Conservation (phyloP, 2,329 filamentous ascomycete species). For the Pestalotiopsis sp. region DNA sequence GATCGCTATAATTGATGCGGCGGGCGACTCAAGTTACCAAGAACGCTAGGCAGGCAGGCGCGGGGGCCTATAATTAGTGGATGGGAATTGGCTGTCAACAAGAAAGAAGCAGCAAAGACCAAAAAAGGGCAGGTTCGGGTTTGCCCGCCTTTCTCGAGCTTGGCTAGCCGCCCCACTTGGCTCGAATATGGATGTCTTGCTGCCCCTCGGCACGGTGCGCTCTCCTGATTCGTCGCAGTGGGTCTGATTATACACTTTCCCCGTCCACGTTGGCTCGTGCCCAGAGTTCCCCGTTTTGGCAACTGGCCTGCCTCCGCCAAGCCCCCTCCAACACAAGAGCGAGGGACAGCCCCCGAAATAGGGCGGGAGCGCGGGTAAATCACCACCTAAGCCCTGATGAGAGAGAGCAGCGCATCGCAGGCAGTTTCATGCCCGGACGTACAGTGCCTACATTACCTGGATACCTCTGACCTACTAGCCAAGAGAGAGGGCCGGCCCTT, state of each 20-base stretch:
- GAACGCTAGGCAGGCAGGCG: not conserved
- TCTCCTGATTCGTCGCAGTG: not conserved
- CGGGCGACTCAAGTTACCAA: not conserved
- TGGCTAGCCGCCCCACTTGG: not conserved
- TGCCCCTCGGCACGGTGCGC: not conserved
- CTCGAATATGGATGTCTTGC: not conserved
- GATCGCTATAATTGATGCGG: not conserved
- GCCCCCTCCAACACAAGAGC: not conserved
- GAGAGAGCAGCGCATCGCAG: no score
- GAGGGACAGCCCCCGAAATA: not conserved
- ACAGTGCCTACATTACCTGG: no score
- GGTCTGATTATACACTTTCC: not conserved
- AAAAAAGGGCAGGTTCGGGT: not conserved
- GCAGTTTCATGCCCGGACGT: no score
- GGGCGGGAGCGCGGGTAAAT: not conserved
- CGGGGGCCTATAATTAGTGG: not conserved
- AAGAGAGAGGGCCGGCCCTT: not conserved
- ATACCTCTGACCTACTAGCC: no score
- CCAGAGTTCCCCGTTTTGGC: not conserved
- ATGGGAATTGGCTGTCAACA: not conserved
- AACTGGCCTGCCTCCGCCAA: not conserved
- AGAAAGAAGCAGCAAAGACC: not conserved
- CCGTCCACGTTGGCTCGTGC: not conserved
- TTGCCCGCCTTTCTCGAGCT: not conserved
- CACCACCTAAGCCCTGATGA: no score